Base-by-base conservation (phyloP, 2,329 filamentous ascomycete genomes). In the Elsinoe batatas region DNA sequence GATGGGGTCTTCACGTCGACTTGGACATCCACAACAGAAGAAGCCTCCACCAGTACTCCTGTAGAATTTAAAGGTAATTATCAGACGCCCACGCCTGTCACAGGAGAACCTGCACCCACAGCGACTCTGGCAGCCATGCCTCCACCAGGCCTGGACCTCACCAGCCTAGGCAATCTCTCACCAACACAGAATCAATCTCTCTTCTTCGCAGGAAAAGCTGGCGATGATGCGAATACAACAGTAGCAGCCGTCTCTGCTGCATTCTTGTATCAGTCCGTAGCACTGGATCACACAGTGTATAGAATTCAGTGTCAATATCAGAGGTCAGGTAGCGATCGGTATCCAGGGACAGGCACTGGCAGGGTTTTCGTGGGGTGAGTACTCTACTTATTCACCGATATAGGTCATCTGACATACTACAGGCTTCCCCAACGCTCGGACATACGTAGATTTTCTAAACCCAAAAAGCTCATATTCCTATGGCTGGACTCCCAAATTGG, bases 241-340 rank as follows among this genome's bases (percentile, higher is more conserved):
- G 22, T 57, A 17, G 56, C 56, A 1, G 36, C 43, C 18, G 49
- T 54, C 4, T 30, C 30, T 11, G 49, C 58, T 43, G 53, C 50
- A 13, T 58, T 58, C 47, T 54, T 50, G 53, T 56, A 59, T 40
- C 58, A 56, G 5, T 58, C 58, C 8, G 46, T 59, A 20, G 58
- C 58, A 5, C 53, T 59, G 3, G 58, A 59, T 18, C 56, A 59
- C 42, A 58, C 56, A 18, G 53, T 35, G 8, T 59, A 58, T 18
- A 56, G 49, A 54, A 18, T 22, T 57, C 5, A 33, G 53, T n/a
- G 36, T 38, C 15, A 37, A 51, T 10, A 26, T 57, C 36, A 57
- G 36, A 33, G 47, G 43, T 5, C 44, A 58, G 20, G 56, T 56
- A 6, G 56, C 49, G 15, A 32, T 47, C 3, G 30, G 43, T 11